Percentiles rank a stretch among this genome's conserved stretches.
Evolutionary conservation across 2,329 filamentous ascomycete species (phyloP).

Genomic region (Botrytis byssoidea): DNA sequence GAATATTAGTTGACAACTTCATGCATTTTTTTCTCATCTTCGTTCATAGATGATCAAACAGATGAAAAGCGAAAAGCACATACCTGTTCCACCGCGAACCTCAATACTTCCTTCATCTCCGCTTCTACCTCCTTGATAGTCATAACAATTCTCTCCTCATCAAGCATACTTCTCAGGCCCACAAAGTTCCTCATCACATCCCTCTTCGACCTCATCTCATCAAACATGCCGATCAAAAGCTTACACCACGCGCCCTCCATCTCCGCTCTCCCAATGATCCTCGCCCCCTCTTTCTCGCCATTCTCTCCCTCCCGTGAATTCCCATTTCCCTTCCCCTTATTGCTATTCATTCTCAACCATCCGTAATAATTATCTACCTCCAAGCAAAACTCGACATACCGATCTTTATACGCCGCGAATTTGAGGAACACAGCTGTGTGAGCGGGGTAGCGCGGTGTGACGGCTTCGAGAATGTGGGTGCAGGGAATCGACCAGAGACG

Average conservation of each 20-base stretch:
- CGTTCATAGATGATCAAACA: too few relatives aligned
- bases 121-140: background rate
- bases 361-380: constrained; percentile 1
- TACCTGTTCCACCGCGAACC: background rate
- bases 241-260: constrained; percentile 9
- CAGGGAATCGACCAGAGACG: background rate
- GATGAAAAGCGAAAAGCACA: background rate
- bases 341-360: background rate
- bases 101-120: background rate
- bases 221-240: background rate
- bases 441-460: background rate
- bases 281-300: background rate
- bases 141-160: background rate
- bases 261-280: background rate
- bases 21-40: too few relatives aligned
- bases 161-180: background rate
- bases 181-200: background rate
- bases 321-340: background rate
- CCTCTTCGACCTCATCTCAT: background rate
- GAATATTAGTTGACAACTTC: background rate
- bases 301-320: background rate
- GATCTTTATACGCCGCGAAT: background rate
- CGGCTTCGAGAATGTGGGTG: background rate
- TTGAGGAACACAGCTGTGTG: background rate
- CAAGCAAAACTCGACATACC: background rate